phyloP scores from a whole-genome alignment of 2,329 filamentous ascomycete species.

The Blastomyces emzantsi region DNA sequence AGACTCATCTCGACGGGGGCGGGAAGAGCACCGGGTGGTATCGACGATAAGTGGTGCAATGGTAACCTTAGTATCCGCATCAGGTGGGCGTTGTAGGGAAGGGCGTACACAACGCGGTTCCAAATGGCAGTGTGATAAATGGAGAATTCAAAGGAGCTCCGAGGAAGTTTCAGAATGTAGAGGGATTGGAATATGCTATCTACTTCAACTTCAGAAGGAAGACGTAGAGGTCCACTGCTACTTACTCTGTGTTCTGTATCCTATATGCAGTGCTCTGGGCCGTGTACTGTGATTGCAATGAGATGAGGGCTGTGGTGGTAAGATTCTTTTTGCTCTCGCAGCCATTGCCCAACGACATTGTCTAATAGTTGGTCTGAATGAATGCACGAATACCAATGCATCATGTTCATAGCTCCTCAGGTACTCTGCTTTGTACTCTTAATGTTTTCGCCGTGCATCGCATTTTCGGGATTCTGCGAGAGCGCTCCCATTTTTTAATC shows the following conservation, averaged over 20 bases:
- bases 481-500: neutral
- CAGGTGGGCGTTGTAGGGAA: neutral
- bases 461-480: neutral
- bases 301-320: neutral
- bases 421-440: neutral
- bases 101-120: neutral
- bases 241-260: neutral
- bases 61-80: neutral
- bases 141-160: neutral
- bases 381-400: neutral
- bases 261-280: neutral
- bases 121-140: neutral
- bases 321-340: neutral
- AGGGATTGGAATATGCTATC: neutral
- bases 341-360: neutral
- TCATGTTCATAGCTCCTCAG: neutral
- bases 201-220: neutral
- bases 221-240: neutral
- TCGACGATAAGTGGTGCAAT: neutral
- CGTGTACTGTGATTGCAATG: neutral
- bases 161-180: neutral
- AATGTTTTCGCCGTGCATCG: too few species aligned
- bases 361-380: neutral
- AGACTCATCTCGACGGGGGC: neutral
- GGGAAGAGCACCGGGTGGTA: neutral